Base-by-base conservation (phyloP, 2,329 filamentous ascomycete species). In the Colletotrichum melonis region DNA sequence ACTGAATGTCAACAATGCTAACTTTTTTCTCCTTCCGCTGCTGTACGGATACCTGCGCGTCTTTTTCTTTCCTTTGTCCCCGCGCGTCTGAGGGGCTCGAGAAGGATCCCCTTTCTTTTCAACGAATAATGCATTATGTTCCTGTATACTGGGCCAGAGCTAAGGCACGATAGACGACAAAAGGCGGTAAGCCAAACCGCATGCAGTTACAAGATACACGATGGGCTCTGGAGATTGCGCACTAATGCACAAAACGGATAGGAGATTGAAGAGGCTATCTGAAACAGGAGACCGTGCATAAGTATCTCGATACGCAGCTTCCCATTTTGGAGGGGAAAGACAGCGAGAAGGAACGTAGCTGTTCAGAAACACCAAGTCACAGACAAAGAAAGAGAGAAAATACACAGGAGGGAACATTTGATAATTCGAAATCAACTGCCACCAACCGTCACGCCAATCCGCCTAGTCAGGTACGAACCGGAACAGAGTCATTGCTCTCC, bases 251-350 rank as follows among this genome's bases (percentile, higher is more conserved):
- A 65, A 63, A 22, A n/a, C 28, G 55, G 46, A 73, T 59, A 32
- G 28, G 28, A 11, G 30, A 19, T 65, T 63, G 64, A 8, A 38
- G 52, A 63, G 42, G 65, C 38, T 28, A n/a, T 59, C 65, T 73
- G 67, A 70, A 73, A 70, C 67, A 56, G 22, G 56, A 69, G 66
- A 14, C 70, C 55, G 59, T 73, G 70, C 70, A 60, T 56, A 32
- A 52, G 32, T 42, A 42, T 42, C 38, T 7, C 38, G 14, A 42
- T 42, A 42, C 38, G 32, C 56, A 64, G 69, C 58, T 69, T 63
- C 54, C 55, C 26, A 32, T 22, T 35, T n/a, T n/a, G 19, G 57
- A 42, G 52, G 9, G 52, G 11, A 58, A 52, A 38, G 30, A 54
- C 22, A 6, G 22, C 11, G 32, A 28, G 38, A 42, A 42, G 14